These are phyloP conservation scores for Lipomyces japonicus DNA, from an alignment of 805 yeast species.

Conservation along the genomic window DNA sequence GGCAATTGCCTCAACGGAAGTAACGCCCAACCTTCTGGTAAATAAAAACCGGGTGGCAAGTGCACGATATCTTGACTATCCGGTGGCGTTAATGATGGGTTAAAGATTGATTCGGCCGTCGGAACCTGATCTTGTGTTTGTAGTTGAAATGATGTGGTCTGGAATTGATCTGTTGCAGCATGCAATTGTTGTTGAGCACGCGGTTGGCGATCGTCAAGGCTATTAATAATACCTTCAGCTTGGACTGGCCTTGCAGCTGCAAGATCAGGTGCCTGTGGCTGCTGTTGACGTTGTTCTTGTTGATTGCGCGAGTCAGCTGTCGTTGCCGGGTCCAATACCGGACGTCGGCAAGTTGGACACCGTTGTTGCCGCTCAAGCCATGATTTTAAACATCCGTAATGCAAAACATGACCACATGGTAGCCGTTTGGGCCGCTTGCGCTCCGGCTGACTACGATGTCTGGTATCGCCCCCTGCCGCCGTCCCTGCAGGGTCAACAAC, in stretches of 20 bases:
- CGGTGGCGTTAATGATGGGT: neutral
- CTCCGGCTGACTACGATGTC: conserved; percentile 25
- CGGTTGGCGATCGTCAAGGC: neutral
- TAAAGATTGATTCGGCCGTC: neutral
- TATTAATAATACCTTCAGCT: conserved; percentile 1
- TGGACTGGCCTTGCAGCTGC: conserved; percentile 3
- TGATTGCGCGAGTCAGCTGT: neutral
- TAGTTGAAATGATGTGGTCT: neutral
- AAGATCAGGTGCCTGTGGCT: neutral
- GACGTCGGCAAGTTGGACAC: conserved; percentile 88
- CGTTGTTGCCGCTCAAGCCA: conserved; percentile 90
- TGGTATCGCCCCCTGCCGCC: conserved; percentile 41
- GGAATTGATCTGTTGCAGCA: neutral
- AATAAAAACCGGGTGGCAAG: conserved; percentile 21
- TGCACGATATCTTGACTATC: conserved; percentile 3
- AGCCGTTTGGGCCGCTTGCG: conserved; percentile 62
- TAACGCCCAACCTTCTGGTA: conserved; percentile 30
- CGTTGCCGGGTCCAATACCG: conserved; percentile 46
- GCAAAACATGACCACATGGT: conserved; percentile 82
- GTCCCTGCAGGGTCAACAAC: conserved; percentile 38
- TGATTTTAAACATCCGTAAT: conserved; percentile 80
- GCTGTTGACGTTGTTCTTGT: neutral
- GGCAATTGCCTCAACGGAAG: conserved; percentile 31
- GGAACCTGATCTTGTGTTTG: too few relatives aligned
- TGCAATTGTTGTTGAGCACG: neutral